phyloP scores from a whole-genome alignment of 306 rosid species.

The Prunus persica region Prunus_persica_NCBIv2 NC_034013.1:12642001-12642500 shows the following conservation, averaged over 20 bases:
- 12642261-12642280: slow-evolving; percentile 23
- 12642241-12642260: slow-evolving; percentile 98
- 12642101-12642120: slow-evolving; percentile 2
- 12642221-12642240: slow-evolving; percentile 67
- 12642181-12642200: slow-evolving; percentile 39
- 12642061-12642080: neutral
- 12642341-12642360: neutral
- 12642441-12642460: neutral
- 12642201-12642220: slow-evolving; percentile 62
- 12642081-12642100: slow-evolving; percentile 9
- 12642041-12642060: neutral
- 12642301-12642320: neutral
- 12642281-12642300: neutral
- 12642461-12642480: slow-evolving; percentile 47
- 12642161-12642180: slow-evolving; percentile 19
- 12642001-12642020: neutral
- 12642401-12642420: neutral
- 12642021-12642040: neutral
- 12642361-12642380: neutral
- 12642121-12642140: slow-evolving; percentile 6
- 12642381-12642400: neutral
- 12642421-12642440: neutral
- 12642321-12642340: neutral
- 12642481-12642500: slow-evolving; percentile 20
- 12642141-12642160: neutral